phyloP scores from a whole-genome alignment of 305 asterid genomes.

The Fraxinus sp. region DNA sequence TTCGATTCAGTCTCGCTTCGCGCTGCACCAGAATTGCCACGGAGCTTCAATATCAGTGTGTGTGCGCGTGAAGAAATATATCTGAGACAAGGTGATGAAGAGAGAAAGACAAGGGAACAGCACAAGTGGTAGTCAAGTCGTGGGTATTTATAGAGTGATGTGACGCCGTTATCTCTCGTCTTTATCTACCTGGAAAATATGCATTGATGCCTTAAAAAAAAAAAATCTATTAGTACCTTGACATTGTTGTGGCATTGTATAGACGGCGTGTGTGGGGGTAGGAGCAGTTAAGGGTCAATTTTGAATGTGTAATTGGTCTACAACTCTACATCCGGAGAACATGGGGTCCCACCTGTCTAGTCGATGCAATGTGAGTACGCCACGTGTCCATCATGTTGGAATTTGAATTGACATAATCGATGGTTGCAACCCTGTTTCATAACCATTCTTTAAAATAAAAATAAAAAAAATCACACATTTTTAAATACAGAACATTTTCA shows the following conservation, averaged over 20 bases:
- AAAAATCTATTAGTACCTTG: constrained; percentile 38
- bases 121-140: neutral
- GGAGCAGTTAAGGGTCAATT: neutral
- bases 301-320: neutral
- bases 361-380: neutral
- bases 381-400: neutral
- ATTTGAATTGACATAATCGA: neutral
- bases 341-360: neutral
- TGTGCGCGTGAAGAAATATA: neutral
- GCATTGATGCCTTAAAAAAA: neutral
- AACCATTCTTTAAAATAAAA: too few relatives aligned
- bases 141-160: constrained; percentile 51
- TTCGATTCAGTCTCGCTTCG: neutral
- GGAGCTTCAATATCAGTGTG: neutral
- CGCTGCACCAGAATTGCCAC: neutral
- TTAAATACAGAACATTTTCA: too few relatives aligned
- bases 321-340: neutral
- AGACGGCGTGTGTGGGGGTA: neutral
- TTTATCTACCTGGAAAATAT: constrained; percentile 55
- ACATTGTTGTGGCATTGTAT: neutral
- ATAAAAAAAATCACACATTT: too few relatives aligned
- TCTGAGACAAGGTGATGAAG: too few relatives aligned
- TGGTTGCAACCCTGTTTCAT: neutral
- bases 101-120: constrained; percentile 39
- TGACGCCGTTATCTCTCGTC: constrained; percentile 55